phyloP scores from a whole-genome alignment of 2,329 filamentous ascomycete species.

The Thielaviopsis euricoi region DNA sequence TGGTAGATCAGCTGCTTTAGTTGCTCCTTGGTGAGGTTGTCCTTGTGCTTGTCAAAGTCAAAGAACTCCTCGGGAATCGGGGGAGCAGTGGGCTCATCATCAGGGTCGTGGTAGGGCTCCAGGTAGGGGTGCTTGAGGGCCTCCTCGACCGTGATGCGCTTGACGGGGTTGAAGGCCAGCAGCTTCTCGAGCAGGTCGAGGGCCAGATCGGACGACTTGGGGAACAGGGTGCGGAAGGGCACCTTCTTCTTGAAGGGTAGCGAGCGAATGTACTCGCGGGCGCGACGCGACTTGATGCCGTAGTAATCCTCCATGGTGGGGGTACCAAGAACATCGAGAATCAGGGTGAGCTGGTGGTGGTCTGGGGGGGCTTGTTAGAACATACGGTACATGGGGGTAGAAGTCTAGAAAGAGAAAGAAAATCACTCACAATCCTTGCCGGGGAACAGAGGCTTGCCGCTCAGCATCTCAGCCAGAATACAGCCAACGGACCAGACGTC shows the following conservation, averaged over 20 bases:
- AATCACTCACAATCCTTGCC: conserved; percentile 93
- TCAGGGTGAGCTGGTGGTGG: conserved; percentile 97
- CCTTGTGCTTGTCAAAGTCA: conserved; percentile 99
- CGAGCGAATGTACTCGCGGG: conserved; percentile 98
- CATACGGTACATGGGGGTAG: too few species aligned
- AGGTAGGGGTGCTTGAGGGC: conserved; percentile 94
- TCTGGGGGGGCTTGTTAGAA: too few species aligned
- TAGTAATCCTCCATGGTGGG: conserved; percentile 88
- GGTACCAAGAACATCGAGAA: conserved; percentile 91
- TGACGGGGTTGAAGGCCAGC: conserved; percentile 90
- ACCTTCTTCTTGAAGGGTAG: conserved; percentile 90
- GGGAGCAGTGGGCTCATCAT: conserved; percentile 80
- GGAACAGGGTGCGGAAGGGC: conserved; percentile 75
- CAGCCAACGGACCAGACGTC: conserved; percentile 99
- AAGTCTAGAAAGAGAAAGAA: too few species aligned
- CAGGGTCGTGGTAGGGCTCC: conserved; percentile 95
- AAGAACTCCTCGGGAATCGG: conserved; percentile 99
- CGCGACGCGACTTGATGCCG: conserved; percentile 85
- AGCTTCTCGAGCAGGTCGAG: conserved; percentile 91
- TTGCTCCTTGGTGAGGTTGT: conserved; percentile 94
- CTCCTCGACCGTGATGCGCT: conserved; percentile 84
- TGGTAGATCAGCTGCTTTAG: conserved; percentile 94
- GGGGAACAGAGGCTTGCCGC: conserved; percentile 80
- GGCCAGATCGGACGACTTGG: conserved; percentile 72
- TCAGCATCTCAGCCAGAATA: conserved; percentile 88